Evolutionary conservation across 768 basidiomycete genomes (phyloP).

Genomic region (Coprinellus micaceus): DNA sequence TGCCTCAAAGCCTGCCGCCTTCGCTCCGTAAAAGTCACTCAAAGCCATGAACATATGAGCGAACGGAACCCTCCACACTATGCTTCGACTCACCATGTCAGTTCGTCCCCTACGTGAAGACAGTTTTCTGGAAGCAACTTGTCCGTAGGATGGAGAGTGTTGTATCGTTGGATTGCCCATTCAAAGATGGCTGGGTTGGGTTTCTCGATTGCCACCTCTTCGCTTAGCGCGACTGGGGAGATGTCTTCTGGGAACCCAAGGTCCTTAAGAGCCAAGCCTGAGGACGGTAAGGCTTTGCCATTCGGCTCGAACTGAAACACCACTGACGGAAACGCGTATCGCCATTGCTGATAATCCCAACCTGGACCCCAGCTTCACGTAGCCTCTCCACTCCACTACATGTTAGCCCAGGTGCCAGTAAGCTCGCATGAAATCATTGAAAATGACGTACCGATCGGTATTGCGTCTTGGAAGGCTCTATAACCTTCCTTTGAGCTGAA

Average conservation of each 20-base stretch:
- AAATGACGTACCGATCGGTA: constrained; percentile 28
- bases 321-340: constrained; percentile 67
- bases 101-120: constrained; percentile 76
- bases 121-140: constrained; percentile 39
- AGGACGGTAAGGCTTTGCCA: too few species aligned
- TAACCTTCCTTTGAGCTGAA: constrained; percentile 76
- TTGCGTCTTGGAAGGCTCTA: constrained; percentile 31
- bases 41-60: constrained; percentile 1
- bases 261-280: constrained; percentile 55
- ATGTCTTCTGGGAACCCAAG: constrained; percentile 50
- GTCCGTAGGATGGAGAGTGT: constrained; percentile 12
- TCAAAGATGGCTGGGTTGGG: constrained; percentile 59
- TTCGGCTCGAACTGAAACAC: too few species aligned
- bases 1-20: constrained; percentile 49
- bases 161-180: constrained; percentile 34
- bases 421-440: too few species aligned
- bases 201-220: constrained; percentile 67
- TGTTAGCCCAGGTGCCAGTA: too few species aligned
- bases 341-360: constrained; percentile 68
- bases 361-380: constrained; percentile 38
- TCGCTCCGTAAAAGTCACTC: constrained; percentile 69
- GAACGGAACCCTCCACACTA: too few species aligned
- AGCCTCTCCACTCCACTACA: constrained; percentile 40
- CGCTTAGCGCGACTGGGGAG: constrained; percentile 61
- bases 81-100: constrained; percentile 49